These are phyloP conservation scores for Sporormia fimetaria DNA, from an alignment of 495 filamentous ascomycete species.

Conservation along the genomic window DNA sequence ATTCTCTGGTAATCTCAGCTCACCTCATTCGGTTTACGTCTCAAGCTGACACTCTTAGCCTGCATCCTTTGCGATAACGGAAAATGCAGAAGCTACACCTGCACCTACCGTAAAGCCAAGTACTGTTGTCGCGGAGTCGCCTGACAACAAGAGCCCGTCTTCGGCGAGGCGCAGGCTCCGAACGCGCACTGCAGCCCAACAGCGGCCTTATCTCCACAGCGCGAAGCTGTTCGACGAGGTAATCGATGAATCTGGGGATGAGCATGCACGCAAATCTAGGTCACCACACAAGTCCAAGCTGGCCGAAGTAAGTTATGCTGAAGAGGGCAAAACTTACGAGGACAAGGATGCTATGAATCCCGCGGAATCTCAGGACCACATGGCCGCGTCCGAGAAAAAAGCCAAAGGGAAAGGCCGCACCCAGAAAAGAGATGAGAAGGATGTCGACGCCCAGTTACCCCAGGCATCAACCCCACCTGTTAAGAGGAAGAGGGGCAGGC, in stretches of 20 bases:
- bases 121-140: neutral
- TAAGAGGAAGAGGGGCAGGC: neutral
- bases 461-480: neutral
- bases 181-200: slow-evolving; percentile 14
- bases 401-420: slow-evolving; percentile 2
- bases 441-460: no score
- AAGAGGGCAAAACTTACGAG: neutral
- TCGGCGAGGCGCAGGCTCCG: slow-evolving; percentile 10
- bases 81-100: no score
- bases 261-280: neutral
- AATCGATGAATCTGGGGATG: neutral
- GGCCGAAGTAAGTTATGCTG: neutral
- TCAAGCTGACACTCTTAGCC: no score
- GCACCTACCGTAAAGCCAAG: no score
- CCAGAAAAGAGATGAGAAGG: slow-evolving; percentile 1
- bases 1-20: no score
- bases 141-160: neutral
- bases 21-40: no score
- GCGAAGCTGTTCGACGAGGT: slow-evolving; percentile 11
- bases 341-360: neutral
- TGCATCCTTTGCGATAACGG: no score
- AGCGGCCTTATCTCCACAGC: slow-evolving; percentile 16
- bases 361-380: neutral
- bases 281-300: neutral
- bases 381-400: neutral